Evolutionary conservation across 1,139 yeast genomes (phyloP).

Genomic region (Saccharomyces uvarum): DNA sequence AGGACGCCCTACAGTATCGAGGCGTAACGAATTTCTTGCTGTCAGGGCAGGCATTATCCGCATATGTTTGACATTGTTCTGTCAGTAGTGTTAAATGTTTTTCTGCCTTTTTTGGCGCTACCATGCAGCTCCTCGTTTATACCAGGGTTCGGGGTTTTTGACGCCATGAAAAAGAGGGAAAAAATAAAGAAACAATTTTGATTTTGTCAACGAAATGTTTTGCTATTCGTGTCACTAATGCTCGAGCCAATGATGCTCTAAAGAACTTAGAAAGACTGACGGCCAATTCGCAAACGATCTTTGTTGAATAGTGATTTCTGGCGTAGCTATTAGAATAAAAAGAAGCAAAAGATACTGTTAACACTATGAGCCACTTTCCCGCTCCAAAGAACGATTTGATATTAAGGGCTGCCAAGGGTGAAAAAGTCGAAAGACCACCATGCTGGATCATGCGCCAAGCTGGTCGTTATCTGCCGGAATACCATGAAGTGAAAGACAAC

Average conservation of each 20-base stretch:
- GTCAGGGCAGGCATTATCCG: too few species aligned
- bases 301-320: background rate
- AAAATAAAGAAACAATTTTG: background rate
- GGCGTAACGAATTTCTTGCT: too few species aligned
- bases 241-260: background rate
- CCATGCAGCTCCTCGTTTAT: background rate
- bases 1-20: too few species aligned
- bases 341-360: background rate
- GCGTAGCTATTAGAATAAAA: background rate
- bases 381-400: slow-evolving; percentile 80
- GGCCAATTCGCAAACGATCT: background rate
- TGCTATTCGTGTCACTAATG: background rate
- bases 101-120: background rate
- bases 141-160: background rate
- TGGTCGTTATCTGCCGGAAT: slow-evolving; percentile 69
- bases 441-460: slow-evolving; percentile 85
- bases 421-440: slow-evolving; percentile 91
- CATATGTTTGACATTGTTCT: background rate
- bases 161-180: background rate
- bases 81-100: background rate
- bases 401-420: slow-evolving; percentile 80
- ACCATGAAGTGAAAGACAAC: slow-evolving; percentile 80
- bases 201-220: background rate
- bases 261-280: background rate
- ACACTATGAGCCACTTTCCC: slow-evolving; percentile 38